Evolutionary conservation across 352 stramenopile genomes (phyloP), one percentile per base, ranked within the genome.

Genomic region (Pseudoperonospora humuli): DNA sequence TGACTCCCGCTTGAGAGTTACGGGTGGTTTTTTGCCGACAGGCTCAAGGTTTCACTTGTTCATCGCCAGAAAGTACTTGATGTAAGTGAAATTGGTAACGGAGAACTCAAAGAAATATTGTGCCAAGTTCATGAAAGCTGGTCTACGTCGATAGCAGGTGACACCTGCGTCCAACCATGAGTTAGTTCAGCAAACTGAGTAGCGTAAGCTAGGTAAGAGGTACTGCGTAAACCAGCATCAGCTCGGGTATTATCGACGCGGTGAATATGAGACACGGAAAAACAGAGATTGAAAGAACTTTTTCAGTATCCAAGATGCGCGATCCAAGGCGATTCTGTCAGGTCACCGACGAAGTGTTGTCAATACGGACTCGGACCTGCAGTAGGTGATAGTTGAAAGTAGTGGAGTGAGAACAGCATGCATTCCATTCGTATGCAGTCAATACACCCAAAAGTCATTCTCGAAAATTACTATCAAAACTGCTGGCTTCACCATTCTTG

Each of bases 401-500:
- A 13, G 4, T 14, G 0, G 11, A 18, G 8, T 2, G 1, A 17
- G 17, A 1, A 42, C 47, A 62, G 0, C 20, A 34, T 8, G 9
- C 1, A 2, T 35, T 21, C 46, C 41, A 57, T 0, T 9, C 18
- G 5, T 50, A 14, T 0, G 52, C 41, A 2, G 48, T 49, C 20
- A 54, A 50, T 0, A 21, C 48, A 14, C 31, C 54, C 0, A 48
- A 47, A 0, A 67, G 36, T 0, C 59, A 27, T 20, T 67, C 48
- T 11, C 47, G 45, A 20, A 46, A 63, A 18, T 67, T 67, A 40
- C 60, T 67, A 20, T 62, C 52, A n/a, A 59, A 67, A 0, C 29
- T 25, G 25, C 50, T 48, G 5, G 21, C 2, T 2, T 4, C 2
- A 15, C 39, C 26, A 7, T 11, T n/a, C 18, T 49, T 39, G 17